phyloP scores from a whole-genome alignment of 192 early-diverging fungal genomes.

The Coemansia sp. region DNA sequence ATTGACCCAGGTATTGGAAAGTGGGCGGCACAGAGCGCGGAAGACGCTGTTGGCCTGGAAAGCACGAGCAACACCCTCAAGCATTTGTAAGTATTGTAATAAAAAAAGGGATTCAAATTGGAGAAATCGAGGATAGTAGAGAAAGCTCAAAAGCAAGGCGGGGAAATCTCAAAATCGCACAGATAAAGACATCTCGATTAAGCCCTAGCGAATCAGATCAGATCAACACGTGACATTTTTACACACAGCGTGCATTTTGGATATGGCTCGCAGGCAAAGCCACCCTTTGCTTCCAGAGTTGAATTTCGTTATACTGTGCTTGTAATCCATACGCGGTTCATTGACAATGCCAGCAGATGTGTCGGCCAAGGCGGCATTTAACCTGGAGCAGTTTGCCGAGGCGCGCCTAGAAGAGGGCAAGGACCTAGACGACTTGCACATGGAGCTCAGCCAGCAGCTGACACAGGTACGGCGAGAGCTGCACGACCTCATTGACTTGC shows the following conservation, averaged over 20 bases:
- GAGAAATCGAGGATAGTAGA: not conserved
- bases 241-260: not conserved
- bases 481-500: constrained; percentile 25
- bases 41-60: constrained; percentile 41
- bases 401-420: constrained; percentile 26
- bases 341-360: constrained; percentile 33
- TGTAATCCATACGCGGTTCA: not conserved
- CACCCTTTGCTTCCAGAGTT: not conserved
- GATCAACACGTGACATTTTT: not conserved
- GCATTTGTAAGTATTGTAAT: constrained; percentile 11
- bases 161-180: not conserved
- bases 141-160: not conserved
- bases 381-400: constrained; percentile 22
- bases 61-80: constrained; percentile 36
- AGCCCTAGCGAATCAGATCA: not conserved
- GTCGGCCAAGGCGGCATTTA: constrained; percentile 12
- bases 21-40: constrained; percentile 51
- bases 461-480: constrained; percentile 17
- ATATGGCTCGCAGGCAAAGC: not conserved
- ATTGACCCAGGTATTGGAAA: constrained; percentile 65
- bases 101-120: not conserved
- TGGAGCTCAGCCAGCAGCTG: constrained; percentile 27
- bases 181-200: constrained; percentile 2
- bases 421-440: constrained; percentile 14
- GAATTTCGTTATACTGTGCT: not conserved